Base-by-base conservation (phyloP, 148 eudicot genomes). In the Cornus kousa region DNA sequence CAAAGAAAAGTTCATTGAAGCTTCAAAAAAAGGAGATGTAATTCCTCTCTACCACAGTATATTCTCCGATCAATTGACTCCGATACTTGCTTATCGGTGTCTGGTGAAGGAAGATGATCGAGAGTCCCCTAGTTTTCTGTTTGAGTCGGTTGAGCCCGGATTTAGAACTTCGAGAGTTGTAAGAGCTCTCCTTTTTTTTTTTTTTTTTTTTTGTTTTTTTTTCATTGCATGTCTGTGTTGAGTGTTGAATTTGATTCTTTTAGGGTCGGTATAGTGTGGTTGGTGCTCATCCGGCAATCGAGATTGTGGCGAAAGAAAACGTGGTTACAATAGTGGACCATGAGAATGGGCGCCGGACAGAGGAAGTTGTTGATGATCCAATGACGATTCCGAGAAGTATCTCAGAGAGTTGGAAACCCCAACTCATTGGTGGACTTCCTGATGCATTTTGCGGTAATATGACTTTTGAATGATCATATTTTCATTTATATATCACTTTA, bases 241-340 rank as follows among this genome's bases (percentile, higher is more conserved):
- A 70, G 14, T 24, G 46, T n/a, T 77, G 76, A 24, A 53, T 24
- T 78, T 70, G 13, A 67, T 74, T 70, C 5, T 53, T 65, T 39
- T 70, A 93, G 94, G 98, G 97, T 80, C 92, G 98, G 22, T 95
- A 89, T 75, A 91, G 97, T 74, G 86, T 90, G 73, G 86, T 93
- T 64, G 98, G 97, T 67, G 91, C 98, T 35, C 90, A 89, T 59
- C 98, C 98, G 28, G 79, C 91, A 8, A 93, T 93, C 84, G 97
- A 95, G 82, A 75, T 95, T 31, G 85, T 90, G 32, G 97, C 94
- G 2, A 93, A 87, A 82, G 94, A 90, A 81, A 86, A 89, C 31
- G 72, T 71, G 48, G 91, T 90, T 31, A 91, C 91, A 0, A 85
- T 93, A 55, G 74, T 90, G 82, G 92, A 95, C 84, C 97, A 95